Evolutionary conservation across 305 asterid genomes (phyloP).

Genomic region (Fraxinus dipetala): DNA sequence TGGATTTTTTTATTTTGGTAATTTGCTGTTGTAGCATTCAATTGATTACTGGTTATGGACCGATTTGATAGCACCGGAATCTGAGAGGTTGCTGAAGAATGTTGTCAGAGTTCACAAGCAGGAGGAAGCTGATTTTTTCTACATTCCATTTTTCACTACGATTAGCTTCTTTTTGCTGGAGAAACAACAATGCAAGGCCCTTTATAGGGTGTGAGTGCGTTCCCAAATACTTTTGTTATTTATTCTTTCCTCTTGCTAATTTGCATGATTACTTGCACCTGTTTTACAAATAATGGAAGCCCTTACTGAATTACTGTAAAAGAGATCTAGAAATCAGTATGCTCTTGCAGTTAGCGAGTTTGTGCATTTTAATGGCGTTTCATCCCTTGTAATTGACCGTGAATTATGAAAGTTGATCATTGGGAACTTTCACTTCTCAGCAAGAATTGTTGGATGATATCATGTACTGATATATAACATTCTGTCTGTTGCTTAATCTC

Average conservation of each 20-base stretch:
- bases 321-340: background rate
- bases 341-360: slow-evolving; percentile 15
- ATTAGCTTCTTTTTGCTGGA: slow-evolving; percentile 91
- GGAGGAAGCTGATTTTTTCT: slow-evolving; percentile 95
- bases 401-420: slow-evolving; percentile 11
- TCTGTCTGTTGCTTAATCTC: slow-evolving; percentile 7
- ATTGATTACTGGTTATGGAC: slow-evolving; percentile 97
- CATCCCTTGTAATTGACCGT: background rate
- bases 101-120: slow-evolving; percentile 76
- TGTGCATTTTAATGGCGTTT: background rate
- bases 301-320: background rate
- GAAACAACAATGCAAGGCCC: slow-evolving; percentile 90
- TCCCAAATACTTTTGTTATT: slow-evolving; percentile 30
- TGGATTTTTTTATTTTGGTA: background rate
- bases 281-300: background rate
- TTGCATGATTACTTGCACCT: background rate
- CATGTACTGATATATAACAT: background rate
- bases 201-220: slow-evolving; percentile 99
- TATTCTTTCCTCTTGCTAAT: slow-evolving; percentile 12
- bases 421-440: background rate
- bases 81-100: slow-evolving; percentile 69
- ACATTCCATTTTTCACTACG: slow-evolving; percentile 93
- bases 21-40: slow-evolving; percentile 66
- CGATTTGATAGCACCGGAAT: slow-evolving; percentile 85
- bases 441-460: background rate